Evolutionary conservation across 371 early-diverging fungal genomes (phyloP), one percentile per base, ranked within the genome.

Genomic region (Mucor racemosus): DNA sequence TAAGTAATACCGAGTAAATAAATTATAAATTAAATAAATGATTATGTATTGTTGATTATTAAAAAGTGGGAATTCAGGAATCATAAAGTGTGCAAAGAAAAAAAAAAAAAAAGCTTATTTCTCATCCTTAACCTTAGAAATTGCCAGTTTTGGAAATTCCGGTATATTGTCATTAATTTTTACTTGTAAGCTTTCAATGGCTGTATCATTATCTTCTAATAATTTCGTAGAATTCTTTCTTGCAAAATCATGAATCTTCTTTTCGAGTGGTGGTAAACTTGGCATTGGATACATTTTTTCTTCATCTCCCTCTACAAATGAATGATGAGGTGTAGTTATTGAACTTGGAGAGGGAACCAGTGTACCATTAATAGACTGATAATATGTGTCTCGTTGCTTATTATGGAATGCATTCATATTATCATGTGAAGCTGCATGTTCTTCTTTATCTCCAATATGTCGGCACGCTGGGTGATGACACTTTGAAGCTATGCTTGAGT

Each of bases 281-380:
- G 61, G 61, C 42, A 60, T 13, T 5, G 46, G 19, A 19, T 48
- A 19, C 17, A 34, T 17, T 36, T 33, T 26, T 21, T 14, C 61
- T 3, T 42, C 42, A 19, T 48, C n/a, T 15, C 11, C 44, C 34
- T 17, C 35, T 15, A 46, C 36, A 10, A 33, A 36, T 17, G 35
- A 55, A 34, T 33, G 55, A 34, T 50, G 26, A 15, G 55, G 33
- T 33, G 55, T 35, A n/a, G 34, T 46, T 9, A 14, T 10, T 36
- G 46, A 35, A 19, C 35, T 60, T 15, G 56, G 40, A 34, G 64
- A 54, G 0, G 55, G 7, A 11, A 62, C 63, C 34, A 64, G 41
- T 9, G 64, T 64, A 14, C 64, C 44, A 11, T 56, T 56, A n/a
- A 42, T 34, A n/a, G 64, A 64, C 33, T 41, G 36, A 35, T 64